Percentiles rank a stretch among this genome's conserved stretches.
Conservation (phyloP, 257 asterid species). For the Scutellaria baicalensis region DNA sequence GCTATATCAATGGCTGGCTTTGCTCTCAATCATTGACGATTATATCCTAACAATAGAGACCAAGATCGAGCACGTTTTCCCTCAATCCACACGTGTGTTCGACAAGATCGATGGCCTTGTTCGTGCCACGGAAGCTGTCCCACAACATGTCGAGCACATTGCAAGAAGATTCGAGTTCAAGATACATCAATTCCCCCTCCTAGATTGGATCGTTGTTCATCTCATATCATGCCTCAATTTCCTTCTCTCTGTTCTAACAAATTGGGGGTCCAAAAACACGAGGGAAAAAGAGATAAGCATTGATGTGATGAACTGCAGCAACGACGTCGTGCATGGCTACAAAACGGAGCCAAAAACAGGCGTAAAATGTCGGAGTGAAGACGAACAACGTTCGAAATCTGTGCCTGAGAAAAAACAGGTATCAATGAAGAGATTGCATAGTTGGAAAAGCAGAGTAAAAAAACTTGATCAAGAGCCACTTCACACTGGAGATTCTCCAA, state of each 20-base stretch:
- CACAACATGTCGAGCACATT: constrained; percentile 26
- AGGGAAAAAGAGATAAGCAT: constrained; percentile 39
- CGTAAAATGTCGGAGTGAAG: not conserved
- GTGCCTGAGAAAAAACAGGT: not conserved
- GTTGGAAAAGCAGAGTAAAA: constrained; percentile 15
- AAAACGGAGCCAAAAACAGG: not conserved
- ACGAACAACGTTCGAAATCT: not conserved
- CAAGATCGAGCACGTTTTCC: constrained; percentile 37
- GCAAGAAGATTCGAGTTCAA: constrained; percentile 16
- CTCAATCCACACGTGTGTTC: constrained; percentile 33
- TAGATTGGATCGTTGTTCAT: constrained; percentile 23
- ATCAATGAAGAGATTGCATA: constrained; percentile 14
- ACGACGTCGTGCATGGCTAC: too few species aligned
- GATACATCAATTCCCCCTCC: constrained; percentile 27
- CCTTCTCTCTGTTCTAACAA: constrained; percentile 11
- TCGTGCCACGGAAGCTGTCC: constrained; percentile 30
- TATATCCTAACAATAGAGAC: constrained; percentile 28
- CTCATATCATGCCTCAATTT: constrained; percentile 27
- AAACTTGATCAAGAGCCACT: constrained; percentile 21
- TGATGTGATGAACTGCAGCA: constrained; percentile 16
- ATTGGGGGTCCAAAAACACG: constrained; percentile 7
- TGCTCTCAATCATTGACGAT: constrained; percentile 41
- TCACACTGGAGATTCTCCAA: constrained; percentile 17
- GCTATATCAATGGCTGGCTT: constrained; percentile 29
- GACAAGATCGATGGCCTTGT: constrained; percentile 39